Conservation (phyloP, 2,329 filamentous ascomycete species). For the Pseudogymnoascus sp. region DNA sequence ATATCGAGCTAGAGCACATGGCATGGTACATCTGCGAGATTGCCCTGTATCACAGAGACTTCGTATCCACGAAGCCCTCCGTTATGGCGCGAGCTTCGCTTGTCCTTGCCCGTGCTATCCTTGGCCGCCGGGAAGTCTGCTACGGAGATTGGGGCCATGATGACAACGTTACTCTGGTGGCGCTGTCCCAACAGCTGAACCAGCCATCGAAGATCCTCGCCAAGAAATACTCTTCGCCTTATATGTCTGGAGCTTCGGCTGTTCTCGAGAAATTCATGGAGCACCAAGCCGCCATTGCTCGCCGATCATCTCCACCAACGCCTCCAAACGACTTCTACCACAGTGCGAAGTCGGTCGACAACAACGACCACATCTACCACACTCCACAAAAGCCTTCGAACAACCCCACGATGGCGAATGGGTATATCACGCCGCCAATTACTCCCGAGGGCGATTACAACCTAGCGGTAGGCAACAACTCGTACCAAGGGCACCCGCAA, state of each 20-base stretch:
- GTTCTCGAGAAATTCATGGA: slow-evolving; percentile 61
- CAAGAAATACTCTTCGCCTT: slow-evolving; percentile 61
- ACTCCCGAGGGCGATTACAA: slow-evolving; percentile 66
- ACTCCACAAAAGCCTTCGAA: slow-evolving; percentile 73
- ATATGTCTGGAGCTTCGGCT: slow-evolving; percentile 57
- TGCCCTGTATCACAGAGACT: slow-evolving; percentile 91
- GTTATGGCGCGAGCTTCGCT: slow-evolving; percentile 84
- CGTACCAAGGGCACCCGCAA: slow-evolving; percentile 22
- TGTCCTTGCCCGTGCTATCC: slow-evolving; percentile 77
- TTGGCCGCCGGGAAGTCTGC: slow-evolving; percentile 69
- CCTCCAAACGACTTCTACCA: slow-evolving; percentile 47
- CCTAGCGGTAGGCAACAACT: slow-evolving; percentile 18
- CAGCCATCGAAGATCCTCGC: slow-evolving; percentile 60
- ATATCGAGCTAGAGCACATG: slow-evolving; percentile 90
- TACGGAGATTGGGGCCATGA: slow-evolving; percentile 71
- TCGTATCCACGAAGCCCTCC: slow-evolving; percentile 86
- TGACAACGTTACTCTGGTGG: slow-evolving; percentile 58
- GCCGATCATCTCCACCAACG: slow-evolving; percentile 53
- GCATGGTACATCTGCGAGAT: slow-evolving; percentile 91
- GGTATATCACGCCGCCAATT: slow-evolving; percentile 79
- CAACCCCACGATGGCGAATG: slow-evolving; percentile 56
- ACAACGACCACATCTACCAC: slow-evolving; percentile 56
- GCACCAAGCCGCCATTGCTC: slow-evolving; percentile 48
- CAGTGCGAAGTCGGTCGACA: slow-evolving; percentile 35
- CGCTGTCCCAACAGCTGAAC: slow-evolving; percentile 49